phyloP scores from a whole-genome alignment of 768 basidiomycete genomes.

The Mycena alexandri region DNA sequence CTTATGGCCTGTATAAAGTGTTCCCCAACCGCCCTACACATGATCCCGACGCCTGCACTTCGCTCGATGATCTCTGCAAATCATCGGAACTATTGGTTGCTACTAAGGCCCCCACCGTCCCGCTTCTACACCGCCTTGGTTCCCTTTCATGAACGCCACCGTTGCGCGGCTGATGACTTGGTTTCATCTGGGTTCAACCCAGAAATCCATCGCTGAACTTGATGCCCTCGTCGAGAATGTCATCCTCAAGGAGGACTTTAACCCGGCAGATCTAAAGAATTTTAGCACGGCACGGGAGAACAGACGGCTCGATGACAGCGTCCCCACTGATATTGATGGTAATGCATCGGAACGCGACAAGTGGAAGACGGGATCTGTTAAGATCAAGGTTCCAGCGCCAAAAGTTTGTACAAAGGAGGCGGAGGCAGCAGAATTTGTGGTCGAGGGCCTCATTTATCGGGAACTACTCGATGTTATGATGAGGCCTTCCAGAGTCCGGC shows the following conservation, averaged over 20 bases:
- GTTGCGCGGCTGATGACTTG: constrained; percentile 42
- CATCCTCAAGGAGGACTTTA: constrained; percentile 43
- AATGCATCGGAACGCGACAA: constrained; percentile 16
- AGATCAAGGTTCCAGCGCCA: constrained; percentile 40
- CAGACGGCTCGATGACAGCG: constrained; percentile 33
- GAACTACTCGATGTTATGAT: constrained; percentile 31
- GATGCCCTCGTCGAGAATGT: constrained; percentile 44
- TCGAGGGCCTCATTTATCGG: constrained; percentile 45
- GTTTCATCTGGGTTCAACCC: constrained; percentile 35
- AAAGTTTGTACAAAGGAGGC: constrained; percentile 38
- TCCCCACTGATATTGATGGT: too few species aligned
- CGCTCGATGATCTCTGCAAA: constrained; percentile 20
- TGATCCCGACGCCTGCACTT: constrained; percentile 8
- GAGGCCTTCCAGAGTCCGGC: constrained; percentile 34
- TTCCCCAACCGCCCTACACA: constrained; percentile 9
- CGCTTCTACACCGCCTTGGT: constrained; percentile 15
- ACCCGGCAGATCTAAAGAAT: constrained; percentile 36
- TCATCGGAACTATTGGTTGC: constrained; percentile 14
- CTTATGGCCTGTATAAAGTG: constrained; percentile 16
- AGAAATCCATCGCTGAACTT: constrained; percentile 43
- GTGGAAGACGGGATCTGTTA: constrained; percentile 42
- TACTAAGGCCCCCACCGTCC: constrained; percentile 27
- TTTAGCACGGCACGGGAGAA: constrained; percentile 41
- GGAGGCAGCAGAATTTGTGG: constrained; percentile 45
- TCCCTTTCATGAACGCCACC: constrained; percentile 43